Conservation (phyloP, 306 rosid species). For the Cicer chorassanicum region DNA sequence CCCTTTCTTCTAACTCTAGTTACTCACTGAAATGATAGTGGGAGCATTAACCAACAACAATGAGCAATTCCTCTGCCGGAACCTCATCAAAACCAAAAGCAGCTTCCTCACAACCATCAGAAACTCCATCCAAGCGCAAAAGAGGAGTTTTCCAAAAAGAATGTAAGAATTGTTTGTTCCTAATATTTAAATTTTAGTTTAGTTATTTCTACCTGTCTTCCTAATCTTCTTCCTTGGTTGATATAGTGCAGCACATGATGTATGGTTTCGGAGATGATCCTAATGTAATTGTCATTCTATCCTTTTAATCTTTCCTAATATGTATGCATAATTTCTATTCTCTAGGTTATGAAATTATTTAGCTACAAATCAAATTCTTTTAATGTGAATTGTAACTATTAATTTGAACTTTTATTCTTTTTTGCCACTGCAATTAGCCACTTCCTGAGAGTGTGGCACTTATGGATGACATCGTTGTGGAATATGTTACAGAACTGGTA, state of each 20-base stretch:
- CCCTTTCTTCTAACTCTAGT: not conserved
- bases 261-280: conserved; percentile 95
- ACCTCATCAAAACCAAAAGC: conserved; percentile 70
- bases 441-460: conserved; percentile 88
- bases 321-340: not conserved
- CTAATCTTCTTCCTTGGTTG: conserved; percentile 9
- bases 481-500: conserved; percentile 87
- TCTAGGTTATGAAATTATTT: not conserved
- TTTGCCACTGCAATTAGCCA: conserved; percentile 58
- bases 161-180: conserved; percentile 44
- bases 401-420: conserved; percentile 3
- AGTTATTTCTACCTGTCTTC: not conserved
- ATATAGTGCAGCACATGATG: conserved; percentile 97
- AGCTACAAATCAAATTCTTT: not conserved
- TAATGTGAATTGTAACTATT: conserved; percentile 4
- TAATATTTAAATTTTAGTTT: not conserved
- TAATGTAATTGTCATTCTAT: conserved; percentile 58
- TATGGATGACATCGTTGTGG: conserved; percentile 90
- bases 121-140: conserved; percentile 80
- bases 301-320: not conserved
- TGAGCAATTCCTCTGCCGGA: conserved; percentile 66
- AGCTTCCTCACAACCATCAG: conserved; percentile 79
- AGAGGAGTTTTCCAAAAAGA: conserved; percentile 92
- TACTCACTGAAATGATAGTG: conserved; percentile 8
- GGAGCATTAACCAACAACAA: conserved; percentile 40